These are phyloP conservation scores for Eragrostis curvula DNA, from an alignment of 176 grass and related monocot species.

Conservation along the genomic window DNA sequence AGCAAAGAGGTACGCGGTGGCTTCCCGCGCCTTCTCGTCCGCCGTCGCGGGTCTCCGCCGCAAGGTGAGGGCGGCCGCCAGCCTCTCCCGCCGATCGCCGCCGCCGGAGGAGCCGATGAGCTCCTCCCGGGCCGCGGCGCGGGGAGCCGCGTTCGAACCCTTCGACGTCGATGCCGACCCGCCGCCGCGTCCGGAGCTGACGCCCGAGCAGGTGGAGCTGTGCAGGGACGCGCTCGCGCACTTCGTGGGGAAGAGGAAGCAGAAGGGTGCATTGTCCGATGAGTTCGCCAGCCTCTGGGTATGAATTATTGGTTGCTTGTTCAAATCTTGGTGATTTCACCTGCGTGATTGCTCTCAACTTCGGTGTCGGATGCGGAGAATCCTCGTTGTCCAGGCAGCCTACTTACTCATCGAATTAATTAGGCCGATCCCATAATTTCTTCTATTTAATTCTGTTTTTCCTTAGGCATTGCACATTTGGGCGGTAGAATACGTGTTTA, in stretches of 20 bases:
- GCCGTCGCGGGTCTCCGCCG: constrained; percentile 14
- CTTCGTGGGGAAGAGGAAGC: constrained; percentile 56
- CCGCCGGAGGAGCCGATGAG: background rate
- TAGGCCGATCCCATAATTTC: background rate
- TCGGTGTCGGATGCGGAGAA: too few species aligned
- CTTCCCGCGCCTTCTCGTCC: constrained; percentile 12
- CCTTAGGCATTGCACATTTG: background rate
- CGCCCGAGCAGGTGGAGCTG: constrained; percentile 52
- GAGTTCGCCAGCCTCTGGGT: constrained; percentile 76
- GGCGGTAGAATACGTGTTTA: background rate
- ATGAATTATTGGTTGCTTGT: constrained; percentile 14
- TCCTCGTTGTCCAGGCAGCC: background rate
- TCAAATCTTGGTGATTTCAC: background rate
- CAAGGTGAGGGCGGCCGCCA: constrained; percentile 11
- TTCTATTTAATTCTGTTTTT: background rate
- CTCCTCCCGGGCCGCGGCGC: background rate
- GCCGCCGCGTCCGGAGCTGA: constrained; percentile 34
- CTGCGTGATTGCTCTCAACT: constrained; percentile 1
- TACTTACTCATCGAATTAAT: background rate
- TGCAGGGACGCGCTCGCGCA: constrained; percentile 63
- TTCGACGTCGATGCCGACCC: constrained; percentile 42
- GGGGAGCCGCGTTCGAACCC: constrained; percentile 38
- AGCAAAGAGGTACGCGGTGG: constrained; percentile 21
- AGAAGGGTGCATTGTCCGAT: constrained; percentile 15
- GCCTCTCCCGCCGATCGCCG: constrained; percentile 1